A percentile compares a stretch with the other conserved stretches of the same genome.
Evolutionary conservation across 2,329 filamentous ascomycete genomes (phyloP).

Genomic region (Cercospora sojina): DNA sequence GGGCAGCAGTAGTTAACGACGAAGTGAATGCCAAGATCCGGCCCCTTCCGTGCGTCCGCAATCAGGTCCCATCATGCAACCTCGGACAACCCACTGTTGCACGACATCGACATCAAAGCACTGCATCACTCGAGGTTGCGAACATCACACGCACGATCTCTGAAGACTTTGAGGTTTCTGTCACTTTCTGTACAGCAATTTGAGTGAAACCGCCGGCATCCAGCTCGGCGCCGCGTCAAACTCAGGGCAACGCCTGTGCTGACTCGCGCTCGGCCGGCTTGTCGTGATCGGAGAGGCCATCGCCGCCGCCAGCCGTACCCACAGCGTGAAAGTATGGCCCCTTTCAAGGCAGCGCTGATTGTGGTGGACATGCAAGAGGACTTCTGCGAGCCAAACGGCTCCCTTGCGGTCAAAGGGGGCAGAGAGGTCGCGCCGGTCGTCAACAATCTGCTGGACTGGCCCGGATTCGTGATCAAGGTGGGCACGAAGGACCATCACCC

Average conservation of each 20-base stretch:
- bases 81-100: neutral
- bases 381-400: slow-evolving; percentile 83
- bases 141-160: neutral
- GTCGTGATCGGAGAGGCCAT: neutral
- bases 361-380: slow-evolving; percentile 66
- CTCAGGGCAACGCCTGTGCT: neutral
- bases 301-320: neutral
- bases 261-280: neutral
- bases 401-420: slow-evolving; percentile 76
- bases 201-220: neutral
- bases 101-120: neutral
- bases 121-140: neutral
- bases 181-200: neutral
- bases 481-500: slow-evolving; percentile 96
- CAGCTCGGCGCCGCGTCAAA: neutral
- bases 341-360: slow-evolving; percentile 18
- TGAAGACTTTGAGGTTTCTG: neutral
- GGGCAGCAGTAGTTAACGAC: neutral
- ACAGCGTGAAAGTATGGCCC: neutral
- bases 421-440: slow-evolving; percentile 68
- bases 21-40: neutral
- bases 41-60: too few relatives aligned
- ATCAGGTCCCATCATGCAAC: too few relatives aligned
- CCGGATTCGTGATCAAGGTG: slow-evolving; percentile 67
- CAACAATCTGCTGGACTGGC: slow-evolving; percentile 70